Conservation (phyloP, 345 rosid species). For the Corchorus capsularis region DNA sequence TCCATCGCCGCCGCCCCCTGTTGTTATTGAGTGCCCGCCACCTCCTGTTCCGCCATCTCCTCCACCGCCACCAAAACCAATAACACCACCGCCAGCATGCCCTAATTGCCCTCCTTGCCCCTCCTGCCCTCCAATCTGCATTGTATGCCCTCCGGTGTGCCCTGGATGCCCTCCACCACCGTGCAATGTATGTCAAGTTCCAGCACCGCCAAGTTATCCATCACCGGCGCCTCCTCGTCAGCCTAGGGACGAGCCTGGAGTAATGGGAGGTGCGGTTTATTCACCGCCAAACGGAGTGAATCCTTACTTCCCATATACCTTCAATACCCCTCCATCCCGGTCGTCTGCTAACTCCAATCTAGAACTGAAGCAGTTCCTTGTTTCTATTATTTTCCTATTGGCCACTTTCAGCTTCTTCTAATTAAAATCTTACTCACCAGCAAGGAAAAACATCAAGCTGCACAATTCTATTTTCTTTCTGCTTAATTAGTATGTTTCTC, state of each 20-base stretch:
- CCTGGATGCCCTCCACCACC: background rate
- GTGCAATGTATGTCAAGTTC: constrained; percentile 1
- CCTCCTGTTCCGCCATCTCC: constrained; percentile 29
- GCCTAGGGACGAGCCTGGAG: background rate
- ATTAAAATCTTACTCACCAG: background rate
- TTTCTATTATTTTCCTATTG: background rate
- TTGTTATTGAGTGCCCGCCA: constrained; percentile 28
- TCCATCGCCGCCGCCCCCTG: constrained; percentile 30
- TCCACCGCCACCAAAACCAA: constrained; percentile 17
- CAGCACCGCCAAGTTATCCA: background rate
- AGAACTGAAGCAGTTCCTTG: background rate
- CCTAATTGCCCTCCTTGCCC: constrained; percentile 3
- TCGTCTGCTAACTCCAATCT: constrained; percentile 5
- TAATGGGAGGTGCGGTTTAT: constrained; percentile 8
- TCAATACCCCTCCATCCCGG: background rate
- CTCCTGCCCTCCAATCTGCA: background rate
- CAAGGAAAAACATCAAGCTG: constrained; percentile 1
- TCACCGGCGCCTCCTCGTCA: background rate
- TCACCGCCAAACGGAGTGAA: constrained; percentile 13
- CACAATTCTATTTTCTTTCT: background rate
- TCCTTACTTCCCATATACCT: constrained; percentile 24
- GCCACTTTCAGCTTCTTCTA: constrained; percentile 1
- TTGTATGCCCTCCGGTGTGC: background rate
- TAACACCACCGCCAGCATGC: constrained; percentile 24
- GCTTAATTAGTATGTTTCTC: background rate